Conservation (phyloP, 305 asterid species). For the Fraxinus nigra region DNA sequence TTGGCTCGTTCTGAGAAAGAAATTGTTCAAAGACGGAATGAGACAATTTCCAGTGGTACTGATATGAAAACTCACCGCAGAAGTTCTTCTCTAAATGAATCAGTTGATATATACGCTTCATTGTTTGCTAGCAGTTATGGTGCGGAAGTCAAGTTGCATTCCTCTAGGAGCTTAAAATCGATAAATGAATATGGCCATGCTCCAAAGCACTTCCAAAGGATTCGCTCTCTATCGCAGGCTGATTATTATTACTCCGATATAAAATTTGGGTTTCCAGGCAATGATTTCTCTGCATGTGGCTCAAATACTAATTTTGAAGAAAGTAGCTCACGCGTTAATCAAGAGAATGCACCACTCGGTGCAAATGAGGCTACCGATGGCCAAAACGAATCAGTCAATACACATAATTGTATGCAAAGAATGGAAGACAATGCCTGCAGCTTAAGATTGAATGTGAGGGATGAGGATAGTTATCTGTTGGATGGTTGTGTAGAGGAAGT, state of each 20-base stretch:
- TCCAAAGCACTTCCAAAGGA: constrained; percentile 39
- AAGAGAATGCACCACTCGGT: constrained; percentile 1
- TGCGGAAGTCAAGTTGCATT: constrained; percentile 33
- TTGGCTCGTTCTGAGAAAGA: constrained; percentile 9
- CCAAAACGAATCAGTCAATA: constrained; percentile 12
- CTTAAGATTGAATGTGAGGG: constrained; percentile 4
- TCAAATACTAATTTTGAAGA: constrained; percentile 19
- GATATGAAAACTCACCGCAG: constrained; percentile 30
- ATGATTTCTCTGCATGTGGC: constrained; percentile 28
- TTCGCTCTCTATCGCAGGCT: constrained; percentile 46
- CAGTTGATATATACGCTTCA: constrained; percentile 51
- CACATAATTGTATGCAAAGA: constrained; percentile 11
- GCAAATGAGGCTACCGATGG: not conserved
- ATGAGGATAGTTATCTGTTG: constrained; percentile 14
- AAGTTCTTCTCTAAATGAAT: constrained; percentile 65
- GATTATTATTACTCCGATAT: constrained; percentile 39
- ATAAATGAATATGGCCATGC: constrained; percentile 43
- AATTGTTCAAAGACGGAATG: not conserved
- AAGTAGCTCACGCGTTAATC: constrained; percentile 9
- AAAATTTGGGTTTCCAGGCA: constrained; percentile 28
- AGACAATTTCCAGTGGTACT: constrained; percentile 6
- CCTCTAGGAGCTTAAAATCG: constrained; percentile 63
- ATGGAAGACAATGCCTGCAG: constrained; percentile 10
- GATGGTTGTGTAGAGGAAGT: constrained; percentile 18
- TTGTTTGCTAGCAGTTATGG: constrained; percentile 42